These are phyloP conservation scores for Coemansia sp. DNA, from an alignment of 192 early-diverging fungal species.

Conservation along the genomic window DNA sequence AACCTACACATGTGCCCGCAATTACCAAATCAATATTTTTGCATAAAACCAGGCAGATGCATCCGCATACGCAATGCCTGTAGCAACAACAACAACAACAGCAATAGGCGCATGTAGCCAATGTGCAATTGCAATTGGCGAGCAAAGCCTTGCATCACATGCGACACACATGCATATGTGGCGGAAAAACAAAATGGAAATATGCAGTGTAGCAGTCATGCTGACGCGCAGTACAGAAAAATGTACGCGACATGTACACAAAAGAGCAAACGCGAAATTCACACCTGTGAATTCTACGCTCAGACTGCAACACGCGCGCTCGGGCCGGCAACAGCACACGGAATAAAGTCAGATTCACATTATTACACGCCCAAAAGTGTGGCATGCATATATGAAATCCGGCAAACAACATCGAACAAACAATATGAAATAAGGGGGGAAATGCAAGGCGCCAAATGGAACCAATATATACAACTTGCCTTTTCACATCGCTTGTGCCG, in stretches of 20 bases:
- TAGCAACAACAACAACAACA: too few species aligned
- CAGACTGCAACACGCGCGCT: neutral
- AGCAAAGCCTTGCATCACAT: too few species aligned
- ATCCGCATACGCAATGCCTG: too few species aligned
- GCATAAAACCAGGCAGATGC: too few species aligned
- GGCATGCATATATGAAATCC: constrained; percentile 15
- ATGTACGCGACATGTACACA: neutral
- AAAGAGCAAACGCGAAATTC: neutral
- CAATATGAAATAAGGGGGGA: too few species aligned
- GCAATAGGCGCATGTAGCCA: too few species aligned
- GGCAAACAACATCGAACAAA: neutral
- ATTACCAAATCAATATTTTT: too few species aligned
- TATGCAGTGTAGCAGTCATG: neutral
- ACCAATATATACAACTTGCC: constrained; percentile 25
- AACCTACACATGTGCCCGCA: constrained; percentile 25
- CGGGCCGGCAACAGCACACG: neutral
- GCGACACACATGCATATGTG: neutral
- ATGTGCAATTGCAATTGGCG: too few species aligned
- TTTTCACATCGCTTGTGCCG: constrained; percentile 57
- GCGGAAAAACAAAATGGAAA: neutral
- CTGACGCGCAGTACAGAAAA: neutral
- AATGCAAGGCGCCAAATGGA: neutral
- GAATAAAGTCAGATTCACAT: neutral
- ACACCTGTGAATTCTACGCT: neutral
- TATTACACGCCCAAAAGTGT: neutral